These are phyloP conservation scores for Phytophthora rubi DNA, from an alignment of 352 stramenopile species.

Conservation along the genomic window DNA sequence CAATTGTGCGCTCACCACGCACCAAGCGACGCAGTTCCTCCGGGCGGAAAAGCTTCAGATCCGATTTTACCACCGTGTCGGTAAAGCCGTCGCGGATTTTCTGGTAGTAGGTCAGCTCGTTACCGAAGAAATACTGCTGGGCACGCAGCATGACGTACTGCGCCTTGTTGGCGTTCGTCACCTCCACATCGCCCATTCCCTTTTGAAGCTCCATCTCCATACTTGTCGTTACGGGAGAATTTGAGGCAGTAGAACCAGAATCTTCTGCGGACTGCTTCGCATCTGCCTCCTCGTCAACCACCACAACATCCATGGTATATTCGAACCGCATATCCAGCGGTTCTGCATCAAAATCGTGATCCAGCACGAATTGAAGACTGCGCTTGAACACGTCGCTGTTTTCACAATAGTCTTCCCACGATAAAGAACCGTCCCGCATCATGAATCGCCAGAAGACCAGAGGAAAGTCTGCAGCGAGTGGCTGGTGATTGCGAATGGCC, in stretches of 20 bases:
- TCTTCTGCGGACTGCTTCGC: background rate
- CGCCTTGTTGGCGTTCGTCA: constrained; percentile 78
- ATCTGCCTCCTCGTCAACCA: constrained; percentile 29
- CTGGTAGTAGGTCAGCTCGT: constrained; percentile 62
- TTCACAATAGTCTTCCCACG: constrained; percentile 70
- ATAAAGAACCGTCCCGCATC: constrained; percentile 42
- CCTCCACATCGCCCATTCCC: constrained; percentile 34
- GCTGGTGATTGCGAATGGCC: constrained; percentile 75
- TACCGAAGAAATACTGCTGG: constrained; percentile 67
- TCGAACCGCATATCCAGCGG: constrained; percentile 76
- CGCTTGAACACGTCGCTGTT: constrained; percentile 61
- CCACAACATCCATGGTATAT: constrained; percentile 53
- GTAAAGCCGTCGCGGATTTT: constrained; percentile 65
- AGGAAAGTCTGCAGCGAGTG: constrained; percentile 61
- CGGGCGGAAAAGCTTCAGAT: constrained; percentile 68
- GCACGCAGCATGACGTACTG: constrained; percentile 69
- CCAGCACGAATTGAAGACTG: constrained; percentile 69
- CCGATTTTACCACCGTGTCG: constrained; percentile 55
- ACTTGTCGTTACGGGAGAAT: constrained; percentile 19
- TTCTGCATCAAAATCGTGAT: constrained; percentile 66
- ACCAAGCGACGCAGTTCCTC: constrained; percentile 61
- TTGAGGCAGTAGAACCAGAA: constrained; percentile 4
- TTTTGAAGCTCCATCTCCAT: constrained; percentile 74
- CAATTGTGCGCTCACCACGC: constrained; percentile 56
- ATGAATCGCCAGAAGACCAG: constrained; percentile 80